phyloP scores from a whole-genome alignment of 2,329 filamentous ascomycete species.

The Hirsutella rhossiliensis region DNA sequence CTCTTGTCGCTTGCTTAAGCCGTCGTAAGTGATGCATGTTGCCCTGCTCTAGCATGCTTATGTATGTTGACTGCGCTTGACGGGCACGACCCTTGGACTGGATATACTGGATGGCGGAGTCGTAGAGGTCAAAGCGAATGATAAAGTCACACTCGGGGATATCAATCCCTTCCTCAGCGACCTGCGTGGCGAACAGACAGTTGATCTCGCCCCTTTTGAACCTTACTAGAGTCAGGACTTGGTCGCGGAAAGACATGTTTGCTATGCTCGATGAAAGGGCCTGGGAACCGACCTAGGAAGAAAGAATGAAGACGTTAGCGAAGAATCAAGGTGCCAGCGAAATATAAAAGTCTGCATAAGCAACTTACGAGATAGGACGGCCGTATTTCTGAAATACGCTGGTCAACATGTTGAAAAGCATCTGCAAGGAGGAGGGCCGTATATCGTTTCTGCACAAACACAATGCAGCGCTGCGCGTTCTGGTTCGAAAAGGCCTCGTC shows the following conservation, averaged over 20 bases:
- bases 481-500: constrained; percentile 52
- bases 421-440: constrained; percentile 64
- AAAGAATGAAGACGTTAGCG: not conserved
- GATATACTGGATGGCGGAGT: constrained; percentile 86
- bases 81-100: constrained; percentile 85
- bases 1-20: constrained; percentile 46
- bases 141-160: constrained; percentile 56
- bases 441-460: constrained; percentile 72
- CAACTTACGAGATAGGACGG: constrained; percentile 48
- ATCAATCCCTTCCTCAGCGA: constrained; percentile 57
- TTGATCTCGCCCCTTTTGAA: constrained; percentile 49
- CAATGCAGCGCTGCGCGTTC: constrained; percentile 48
- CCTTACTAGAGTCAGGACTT: constrained; percentile 59
- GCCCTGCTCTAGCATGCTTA: constrained; percentile 67
- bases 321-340: too few species aligned
- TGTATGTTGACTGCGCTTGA: constrained; percentile 63
- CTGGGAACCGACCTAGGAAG: constrained; percentile 16
- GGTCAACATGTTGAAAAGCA: constrained; percentile 44
- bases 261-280: constrained; percentile 33
- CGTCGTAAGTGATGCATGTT: constrained; percentile 49
- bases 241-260: constrained; percentile 58
- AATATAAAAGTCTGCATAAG: not conserved
- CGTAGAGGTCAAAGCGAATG: constrained; percentile 74
- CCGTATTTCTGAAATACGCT: constrained; percentile 46
- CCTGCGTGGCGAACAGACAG: constrained; percentile 54